Percentiles rank a stretch among this genome's conserved stretches.
These are phyloP conservation scores for Metroxylon sagu DNA, from an alignment of 176 grass and related monocot genomes.

Conservation along the genomic window DNA sequence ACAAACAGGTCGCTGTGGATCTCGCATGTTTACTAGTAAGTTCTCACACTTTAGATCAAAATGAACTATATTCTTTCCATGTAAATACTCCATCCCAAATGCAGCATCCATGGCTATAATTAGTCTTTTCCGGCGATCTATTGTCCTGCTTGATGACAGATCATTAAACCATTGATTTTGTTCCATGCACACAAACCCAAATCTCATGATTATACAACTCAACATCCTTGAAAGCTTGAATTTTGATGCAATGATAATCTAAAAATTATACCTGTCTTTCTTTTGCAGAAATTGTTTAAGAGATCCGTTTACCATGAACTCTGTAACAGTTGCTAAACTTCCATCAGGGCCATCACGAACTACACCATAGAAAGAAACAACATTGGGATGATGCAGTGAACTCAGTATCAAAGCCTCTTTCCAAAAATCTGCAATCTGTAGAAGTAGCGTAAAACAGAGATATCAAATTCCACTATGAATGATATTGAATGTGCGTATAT, in stretches of 20 bases:
- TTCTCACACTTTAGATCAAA: slow-evolving; percentile 99
- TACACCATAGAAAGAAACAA: slow-evolving; percentile 97
- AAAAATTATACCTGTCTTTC: slow-evolving; percentile 66
- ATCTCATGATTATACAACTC: too few relatives aligned
- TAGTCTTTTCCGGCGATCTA: slow-evolving; percentile 92
- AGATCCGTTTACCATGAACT: slow-evolving; percentile 98
- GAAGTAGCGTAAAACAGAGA: slow-evolving; percentile 12
- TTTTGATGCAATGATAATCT: not conserved
- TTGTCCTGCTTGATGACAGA: slow-evolving; percentile 45
- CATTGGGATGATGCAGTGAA: slow-evolving; percentile 95
- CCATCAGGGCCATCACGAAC: slow-evolving; percentile 92
- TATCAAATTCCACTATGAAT: slow-evolving; percentile 3
- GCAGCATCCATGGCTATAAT: slow-evolving; percentile 96
- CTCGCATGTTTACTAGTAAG: slow-evolving; percentile 94
- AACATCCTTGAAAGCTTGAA: not conserved
- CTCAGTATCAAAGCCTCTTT: slow-evolving; percentile 87
- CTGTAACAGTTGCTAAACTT: slow-evolving; percentile 88
- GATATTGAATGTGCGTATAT: too few relatives aligned
- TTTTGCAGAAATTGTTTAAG: slow-evolving; percentile 95
- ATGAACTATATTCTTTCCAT: slow-evolving; percentile 92
- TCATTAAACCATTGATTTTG: too few relatives aligned
- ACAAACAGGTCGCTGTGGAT: slow-evolving; percentile 86
- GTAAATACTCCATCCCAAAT: slow-evolving; percentile 99
- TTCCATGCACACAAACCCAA: too few relatives aligned
- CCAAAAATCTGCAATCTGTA: slow-evolving; percentile 98